phyloP scores from a whole-genome alignment of 2,329 filamentous ascomycete species.

The Phialemoniopsis sp. region DNA sequence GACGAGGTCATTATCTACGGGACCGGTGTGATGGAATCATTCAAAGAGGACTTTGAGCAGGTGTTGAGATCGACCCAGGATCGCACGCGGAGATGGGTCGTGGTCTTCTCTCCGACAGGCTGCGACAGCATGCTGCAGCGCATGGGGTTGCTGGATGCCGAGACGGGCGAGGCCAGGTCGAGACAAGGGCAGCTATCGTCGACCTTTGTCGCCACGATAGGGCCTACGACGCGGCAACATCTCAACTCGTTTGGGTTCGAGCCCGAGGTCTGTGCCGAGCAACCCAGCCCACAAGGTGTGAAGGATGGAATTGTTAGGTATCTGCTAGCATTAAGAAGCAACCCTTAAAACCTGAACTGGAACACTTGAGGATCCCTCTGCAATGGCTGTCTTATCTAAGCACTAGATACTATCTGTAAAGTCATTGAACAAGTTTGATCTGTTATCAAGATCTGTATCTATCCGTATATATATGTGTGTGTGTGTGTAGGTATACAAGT shows the following conservation, averaged over 20 bases:
- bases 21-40: conserved; percentile 77
- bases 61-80: conserved; percentile 41
- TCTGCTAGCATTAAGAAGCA: conserved; percentile 14
- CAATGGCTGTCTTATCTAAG: too few relatives aligned
- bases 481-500: too few relatives aligned
- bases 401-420: too few relatives aligned
- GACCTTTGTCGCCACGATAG: conserved; percentile 79
- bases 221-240: conserved; percentile 83
- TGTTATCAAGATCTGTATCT: too few relatives aligned
- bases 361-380: too few relatives aligned
- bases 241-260: conserved; percentile 63
- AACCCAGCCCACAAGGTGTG: conserved; percentile 78
- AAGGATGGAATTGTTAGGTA: conserved; percentile 59
- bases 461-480: too few relatives aligned
- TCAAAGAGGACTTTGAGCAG: conserved; percentile 60
- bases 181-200: background rate
- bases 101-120: conserved; percentile 68
- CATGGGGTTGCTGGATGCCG: conserved; percentile 45
- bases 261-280: conserved; percentile 76
- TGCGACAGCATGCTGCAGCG: conserved; percentile 56
- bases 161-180: conserved; percentile 31
- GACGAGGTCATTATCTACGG: conserved; percentile 83
- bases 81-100: conserved; percentile 58
- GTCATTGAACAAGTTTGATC: too few relatives aligned
- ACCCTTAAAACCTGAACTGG: too few relatives aligned